A percentile compares a stretch with the other conserved stretches of the same genome.
Evolutionary conservation across 208 protist species (phyloP).

Genomic region (Trypanosomatidae sp.): DNA sequence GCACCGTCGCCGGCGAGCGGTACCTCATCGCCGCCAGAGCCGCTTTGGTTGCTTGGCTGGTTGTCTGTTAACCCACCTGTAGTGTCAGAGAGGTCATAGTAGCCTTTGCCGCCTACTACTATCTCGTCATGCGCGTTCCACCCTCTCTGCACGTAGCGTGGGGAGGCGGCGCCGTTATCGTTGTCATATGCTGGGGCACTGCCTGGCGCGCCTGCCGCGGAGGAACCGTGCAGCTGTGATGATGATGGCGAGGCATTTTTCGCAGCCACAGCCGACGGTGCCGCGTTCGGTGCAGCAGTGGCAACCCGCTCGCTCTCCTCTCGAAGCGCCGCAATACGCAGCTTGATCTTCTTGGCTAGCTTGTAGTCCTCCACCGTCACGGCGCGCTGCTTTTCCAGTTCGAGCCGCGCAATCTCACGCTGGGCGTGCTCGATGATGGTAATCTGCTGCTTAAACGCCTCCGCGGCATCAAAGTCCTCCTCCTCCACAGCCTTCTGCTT

Average conservation of each 20-base stretch:
- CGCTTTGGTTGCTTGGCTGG: slow-evolving; percentile 1
- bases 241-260: neutral
- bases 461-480: slow-evolving; percentile 90
- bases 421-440: slow-evolving; percentile 38
- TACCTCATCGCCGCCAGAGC: slow-evolving; percentile 21
- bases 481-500: slow-evolving; percentile 77
- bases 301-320: slow-evolving; percentile 8
- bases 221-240: neutral
- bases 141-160: neutral
- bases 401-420: slow-evolving; percentile 52
- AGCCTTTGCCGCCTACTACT: slow-evolving; percentile 59
- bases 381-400: slow-evolving; percentile 69
- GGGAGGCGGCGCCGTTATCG: neutral
- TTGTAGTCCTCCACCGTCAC: slow-evolving; percentile 78
- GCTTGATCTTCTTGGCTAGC: slow-evolving; percentile 80
- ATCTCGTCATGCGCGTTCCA: slow-evolving; percentile 56
- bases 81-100: slow-evolving; percentile 50
- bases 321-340: slow-evolving; percentile 64
- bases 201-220: neutral
- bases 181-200: neutral
- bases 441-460: slow-evolving; percentile 66
- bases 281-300: neutral
- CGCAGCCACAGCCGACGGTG: neutral
- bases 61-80: slow-evolving; percentile 12
- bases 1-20: slow-evolving; percentile 39